A percentile compares a stretch with the other conserved stretches of the same genome.
phyloP scores from a whole-genome alignment of 2,329 filamentous ascomycete species.

The Fusarium sp. region DNA sequence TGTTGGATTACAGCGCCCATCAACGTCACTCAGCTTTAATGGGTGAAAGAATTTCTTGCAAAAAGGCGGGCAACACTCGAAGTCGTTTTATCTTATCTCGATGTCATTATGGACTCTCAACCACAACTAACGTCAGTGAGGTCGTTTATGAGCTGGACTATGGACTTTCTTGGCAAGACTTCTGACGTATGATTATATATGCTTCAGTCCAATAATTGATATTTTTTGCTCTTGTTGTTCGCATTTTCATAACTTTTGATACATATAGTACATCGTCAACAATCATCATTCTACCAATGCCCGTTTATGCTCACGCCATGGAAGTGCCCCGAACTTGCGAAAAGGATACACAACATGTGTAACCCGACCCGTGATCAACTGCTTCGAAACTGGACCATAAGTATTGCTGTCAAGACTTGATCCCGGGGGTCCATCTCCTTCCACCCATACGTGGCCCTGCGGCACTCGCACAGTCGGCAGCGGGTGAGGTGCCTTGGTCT shows the following conservation, averaged over 20 bases:
- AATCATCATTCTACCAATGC: conserved; percentile 36
- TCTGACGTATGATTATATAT: background rate
- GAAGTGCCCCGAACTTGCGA: conserved; percentile 66
- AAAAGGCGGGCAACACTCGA: background rate
- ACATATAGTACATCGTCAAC: background rate
- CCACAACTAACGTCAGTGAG: background rate
- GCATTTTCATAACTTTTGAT: background rate
- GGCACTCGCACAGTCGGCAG: conserved; percentile 72
- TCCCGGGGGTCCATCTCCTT: conserved; percentile 82
- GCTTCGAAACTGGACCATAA: conserved; percentile 84
- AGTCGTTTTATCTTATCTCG: conserved; percentile 14
- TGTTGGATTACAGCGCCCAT: conserved; percentile 8
- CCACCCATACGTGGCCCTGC: conserved; percentile 90
- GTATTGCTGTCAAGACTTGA: conserved; percentile 86
- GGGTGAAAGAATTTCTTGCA: conserved; percentile 28
- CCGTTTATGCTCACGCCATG: conserved; percentile 65
- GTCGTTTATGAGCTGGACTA: background rate
- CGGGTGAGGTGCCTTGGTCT: conserved; percentile 71
- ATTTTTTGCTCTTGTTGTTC: background rate
- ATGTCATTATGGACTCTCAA: conserved; percentile 1
- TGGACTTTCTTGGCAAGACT: background rate
- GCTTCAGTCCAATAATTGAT: background rate
- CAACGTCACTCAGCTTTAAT: conserved; percentile 3
- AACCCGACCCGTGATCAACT: conserved; percentile 79
- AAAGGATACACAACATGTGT: conserved; percentile 78